Evolutionary conservation across 2,329 filamentous ascomycete genomes (phyloP).

Genomic region (Colletotrichum acutatum): DNA sequence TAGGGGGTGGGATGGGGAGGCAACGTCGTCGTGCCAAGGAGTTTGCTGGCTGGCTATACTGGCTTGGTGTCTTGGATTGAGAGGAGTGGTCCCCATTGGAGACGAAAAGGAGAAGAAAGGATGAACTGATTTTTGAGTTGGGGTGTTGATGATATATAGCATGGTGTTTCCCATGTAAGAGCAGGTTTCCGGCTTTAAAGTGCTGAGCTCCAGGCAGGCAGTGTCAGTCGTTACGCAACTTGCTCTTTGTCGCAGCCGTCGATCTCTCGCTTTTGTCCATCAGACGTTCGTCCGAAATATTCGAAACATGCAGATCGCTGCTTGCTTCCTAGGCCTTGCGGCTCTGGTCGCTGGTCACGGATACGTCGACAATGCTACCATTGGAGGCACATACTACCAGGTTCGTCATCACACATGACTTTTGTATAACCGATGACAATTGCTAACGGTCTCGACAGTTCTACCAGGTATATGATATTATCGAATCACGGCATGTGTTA

Average conservation of each 20-base stretch:
- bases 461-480: slow-evolving; percentile 42
- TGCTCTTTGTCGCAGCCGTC: background rate
- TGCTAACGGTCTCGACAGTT: slow-evolving; percentile 40
- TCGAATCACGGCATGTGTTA: too few species aligned
- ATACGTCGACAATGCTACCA: slow-evolving; percentile 57
- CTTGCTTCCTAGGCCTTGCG: slow-evolving; percentile 41
- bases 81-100: background rate
- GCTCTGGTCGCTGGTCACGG: slow-evolving; percentile 60
- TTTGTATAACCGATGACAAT: fast-evolving
- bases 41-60: background rate
- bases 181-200: background rate
- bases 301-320: slow-evolving; percentile 20
- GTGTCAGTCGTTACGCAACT: background rate
- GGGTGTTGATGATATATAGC: background rate
- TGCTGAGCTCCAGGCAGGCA: background rate
- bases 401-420: slow-evolving; percentile 34
- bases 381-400: slow-evolving; percentile 52
- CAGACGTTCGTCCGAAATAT: background rate
- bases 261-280: background rate
- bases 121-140: background rate
- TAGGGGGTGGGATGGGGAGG: background rate
- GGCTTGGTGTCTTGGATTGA: slow-evolving; percentile 3
- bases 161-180: background rate
- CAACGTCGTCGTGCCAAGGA: slow-evolving; percentile 6
- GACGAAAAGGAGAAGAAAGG: background rate